phyloP scores from a whole-genome alignment of 345 rosid species.

The Diplotaxis tenuifolia region DNA sequence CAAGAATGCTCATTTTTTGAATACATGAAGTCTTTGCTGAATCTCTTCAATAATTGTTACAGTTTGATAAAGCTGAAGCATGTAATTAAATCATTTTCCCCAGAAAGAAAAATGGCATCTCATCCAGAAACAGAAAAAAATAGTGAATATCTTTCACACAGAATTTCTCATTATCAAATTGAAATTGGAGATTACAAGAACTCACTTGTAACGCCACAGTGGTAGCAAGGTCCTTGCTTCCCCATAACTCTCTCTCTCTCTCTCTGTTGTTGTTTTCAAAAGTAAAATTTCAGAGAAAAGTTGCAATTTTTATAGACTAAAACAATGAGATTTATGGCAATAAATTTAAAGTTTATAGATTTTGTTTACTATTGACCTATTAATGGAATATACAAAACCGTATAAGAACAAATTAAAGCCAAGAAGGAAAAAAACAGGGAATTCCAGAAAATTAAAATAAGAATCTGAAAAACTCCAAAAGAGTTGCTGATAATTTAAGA shows the following conservation, averaged over 20 bases:
- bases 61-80: neutral
- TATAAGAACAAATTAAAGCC: neutral
- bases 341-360: constrained; percentile 22
- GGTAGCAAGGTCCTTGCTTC: constrained; percentile 1
- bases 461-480: constrained; percentile 5
- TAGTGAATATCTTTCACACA: constrained; percentile 8
- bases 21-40: constrained; percentile 26
- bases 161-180: constrained; percentile 15
- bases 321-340: constrained; percentile 24
- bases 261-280: constrained; percentile 8
- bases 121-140: constrained; percentile 6
- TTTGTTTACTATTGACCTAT: constrained; percentile 38
- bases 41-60: constrained; percentile 11
- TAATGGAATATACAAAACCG: constrained; percentile 27
- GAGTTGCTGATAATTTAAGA: constrained; percentile 12
- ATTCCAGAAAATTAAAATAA: constrained; percentile 6
- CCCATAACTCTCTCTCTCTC: constrained; percentile 20
- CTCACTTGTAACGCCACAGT: constrained; percentile 60
- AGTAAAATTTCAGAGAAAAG: constrained; percentile 17
- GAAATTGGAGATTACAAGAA: constrained; percentile 52
- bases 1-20: no score
- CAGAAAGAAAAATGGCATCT: constrained; percentile 12
- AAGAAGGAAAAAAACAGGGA: constrained; percentile 42
- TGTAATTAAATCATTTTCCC: constrained; percentile 24
- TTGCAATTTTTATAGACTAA: constrained; percentile 22